phyloP scores from a whole-genome alignment of 495 filamentous ascomycete genomes.

The Cenococcum geophilum region DNA sequence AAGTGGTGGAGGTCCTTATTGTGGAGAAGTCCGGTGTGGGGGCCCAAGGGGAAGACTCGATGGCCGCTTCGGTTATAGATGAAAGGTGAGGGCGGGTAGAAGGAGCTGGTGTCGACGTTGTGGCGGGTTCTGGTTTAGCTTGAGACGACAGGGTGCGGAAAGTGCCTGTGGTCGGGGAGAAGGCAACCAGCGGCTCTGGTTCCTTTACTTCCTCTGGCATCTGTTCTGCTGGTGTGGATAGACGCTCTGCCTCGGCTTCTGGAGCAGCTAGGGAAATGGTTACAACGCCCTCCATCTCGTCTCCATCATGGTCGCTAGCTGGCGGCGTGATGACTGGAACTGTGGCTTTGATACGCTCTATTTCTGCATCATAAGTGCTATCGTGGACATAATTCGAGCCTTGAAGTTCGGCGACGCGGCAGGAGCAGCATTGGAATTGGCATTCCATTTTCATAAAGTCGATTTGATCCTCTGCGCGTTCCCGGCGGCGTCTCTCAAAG shows the following conservation, averaged over 20 bases:
- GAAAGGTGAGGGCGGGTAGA: conserved; percentile 7
- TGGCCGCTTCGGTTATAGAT: conserved; percentile 10
- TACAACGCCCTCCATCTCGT: conserved; percentile 16
- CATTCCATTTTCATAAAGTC: conserved; percentile 83
- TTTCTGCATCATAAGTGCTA: conserved; percentile 26
- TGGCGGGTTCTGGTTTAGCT: conserved; percentile 4
- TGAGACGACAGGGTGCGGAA: conserved; percentile 25
- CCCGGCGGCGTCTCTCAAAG: conserved; percentile 58
- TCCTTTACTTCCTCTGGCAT: not conserved
- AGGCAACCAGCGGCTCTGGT: conserved; percentile 20
- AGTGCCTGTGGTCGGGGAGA: conserved; percentile 35
- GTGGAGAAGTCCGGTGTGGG: conserved; percentile 23
- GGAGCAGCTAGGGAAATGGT: not conserved
- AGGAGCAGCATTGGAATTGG: conserved; percentile 64
- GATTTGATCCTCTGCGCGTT: conserved; percentile 63
- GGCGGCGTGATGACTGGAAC: conserved; percentile 27
- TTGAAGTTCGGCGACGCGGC: conserved; percentile 49
- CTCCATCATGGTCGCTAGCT: conserved; percentile 22
- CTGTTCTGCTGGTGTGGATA: not conserved
- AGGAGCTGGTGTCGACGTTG: conserved; percentile 10
- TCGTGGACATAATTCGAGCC: conserved; percentile 51
- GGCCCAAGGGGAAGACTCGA: conserved; percentile 24
- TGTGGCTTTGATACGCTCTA: conserved; percentile 32
- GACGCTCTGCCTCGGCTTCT: conserved; percentile 1
- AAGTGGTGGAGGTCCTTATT: conserved; percentile 14